Base-by-base conservation (phyloP, 2,329 filamentous ascomycete genomes). In the Pseudopyrenochaeta lycopersici region DNA sequence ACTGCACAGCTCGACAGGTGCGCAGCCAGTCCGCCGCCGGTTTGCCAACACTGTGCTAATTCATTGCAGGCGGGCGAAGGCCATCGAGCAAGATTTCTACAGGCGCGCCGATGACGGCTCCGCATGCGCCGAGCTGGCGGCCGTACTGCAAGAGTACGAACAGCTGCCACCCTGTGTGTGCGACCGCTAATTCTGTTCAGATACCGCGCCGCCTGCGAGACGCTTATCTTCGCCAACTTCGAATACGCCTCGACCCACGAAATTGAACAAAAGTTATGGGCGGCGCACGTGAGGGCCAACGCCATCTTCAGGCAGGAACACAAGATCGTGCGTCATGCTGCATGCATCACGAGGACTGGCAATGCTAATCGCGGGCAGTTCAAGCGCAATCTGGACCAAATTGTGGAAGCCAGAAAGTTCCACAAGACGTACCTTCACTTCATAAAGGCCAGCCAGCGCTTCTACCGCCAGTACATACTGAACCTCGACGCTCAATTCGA, bases 381-480 rank as follows among this genome's bases (percentile, higher is more conserved):
- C 78, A 75, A 68, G 57, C 68, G 83, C 62, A 77, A 77, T 52
- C 82, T 81, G 63, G 82, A 82, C 66, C 82, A 80, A 64, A 79
- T 82, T 50, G 85, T 88, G 40, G 84, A 86, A 76, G 87, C 86
- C 67, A 87, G 93, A 59, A 95, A 92, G 76, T 81, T 94, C 45
- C 89, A 91, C 73, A 93, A 90, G 76, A 84, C 88, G 60, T 98
- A 96, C 75, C 81, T 89, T 52, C 85, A 87, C 63, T 98, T 96
- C 74, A 86, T 98, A 64, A 96, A 94, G 76, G 89, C 88, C 41
- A 90, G 92, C 62, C 91, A 95, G 76, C 87, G 87, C 67, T 97
- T 96, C 75, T 98, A 98, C 81, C 87, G 90, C 68, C 88, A 87
- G 62, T 95, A 91, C 68, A 89, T 97, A 49, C 88, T 94, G 74